Percentiles rank a stretch among this genome's conserved stretches.
Conservation (phyloP, 805 yeast genomes). For the Teunomyces funiuensis region DNA sequence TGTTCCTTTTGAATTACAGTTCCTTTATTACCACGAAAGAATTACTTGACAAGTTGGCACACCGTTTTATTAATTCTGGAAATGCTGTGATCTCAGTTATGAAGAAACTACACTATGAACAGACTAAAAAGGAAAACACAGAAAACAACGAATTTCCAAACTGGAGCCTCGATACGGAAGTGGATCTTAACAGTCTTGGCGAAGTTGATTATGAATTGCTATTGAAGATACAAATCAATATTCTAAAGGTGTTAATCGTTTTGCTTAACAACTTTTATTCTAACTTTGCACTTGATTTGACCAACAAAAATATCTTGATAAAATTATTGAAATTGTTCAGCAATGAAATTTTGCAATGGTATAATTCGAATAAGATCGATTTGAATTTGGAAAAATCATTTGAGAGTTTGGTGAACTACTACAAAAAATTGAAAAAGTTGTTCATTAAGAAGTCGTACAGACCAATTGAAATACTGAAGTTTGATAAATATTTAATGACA, state of each 20-base stretch:
- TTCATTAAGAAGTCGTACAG: slow-evolving; percentile 71
- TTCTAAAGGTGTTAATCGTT: slow-evolving; percentile 70
- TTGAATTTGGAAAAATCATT: slow-evolving; percentile 33
- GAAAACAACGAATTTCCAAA: slow-evolving; percentile 50
- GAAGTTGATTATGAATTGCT: slow-evolving; percentile 65
- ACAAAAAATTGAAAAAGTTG: slow-evolving; percentile 63
- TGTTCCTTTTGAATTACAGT: slow-evolving; percentile 41
- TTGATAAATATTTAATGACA: slow-evolving; percentile 38
- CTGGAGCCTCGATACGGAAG: slow-evolving; percentile 50
- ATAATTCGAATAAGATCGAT: slow-evolving; percentile 42
- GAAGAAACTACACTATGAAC: slow-evolving; percentile 25
- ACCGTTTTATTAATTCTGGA: slow-evolving; percentile 42
- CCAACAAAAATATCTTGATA: slow-evolving; percentile 58
- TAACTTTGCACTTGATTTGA: slow-evolving; percentile 70
- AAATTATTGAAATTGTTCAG: slow-evolving; percentile 68
- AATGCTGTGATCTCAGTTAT: slow-evolving; percentile 45
- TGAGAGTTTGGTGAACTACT: slow-evolving; percentile 45
- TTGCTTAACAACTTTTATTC: slow-evolving; percentile 71
- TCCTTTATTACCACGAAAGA: slow-evolving; percentile 41
- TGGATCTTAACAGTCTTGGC: slow-evolving; percentile 40
- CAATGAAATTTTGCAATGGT: slow-evolving; percentile 57
- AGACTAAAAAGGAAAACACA: slow-evolving; percentile 8
- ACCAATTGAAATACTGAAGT: slow-evolving; percentile 47
- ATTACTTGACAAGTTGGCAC: slow-evolving; percentile 39
- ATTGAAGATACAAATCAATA: slow-evolving; percentile 77